Percentiles rank a stretch among this genome's conserved stretches.
Evolutionary conservation across 768 basidiomycete species (phyloP).

Genomic region (Lyophyllum semitale): DNA sequence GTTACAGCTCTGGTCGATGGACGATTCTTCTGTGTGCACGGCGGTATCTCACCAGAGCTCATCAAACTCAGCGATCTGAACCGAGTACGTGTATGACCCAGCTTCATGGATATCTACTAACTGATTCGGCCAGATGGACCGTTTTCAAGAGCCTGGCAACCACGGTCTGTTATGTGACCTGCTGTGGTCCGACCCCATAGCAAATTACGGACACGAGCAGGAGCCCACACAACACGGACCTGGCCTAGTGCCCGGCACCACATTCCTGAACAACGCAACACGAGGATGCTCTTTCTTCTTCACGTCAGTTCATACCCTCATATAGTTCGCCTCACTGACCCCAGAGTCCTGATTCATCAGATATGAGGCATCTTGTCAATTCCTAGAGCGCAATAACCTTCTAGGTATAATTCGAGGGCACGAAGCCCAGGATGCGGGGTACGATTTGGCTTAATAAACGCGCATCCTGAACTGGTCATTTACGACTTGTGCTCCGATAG

Average conservation of each 20-base stretch:
- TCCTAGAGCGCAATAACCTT: slow-evolving; percentile 88
- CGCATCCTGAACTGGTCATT: not conserved
- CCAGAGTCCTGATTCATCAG: slow-evolving; percentile 21
- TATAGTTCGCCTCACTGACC: slow-evolving; percentile 28
- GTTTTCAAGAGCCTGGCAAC: slow-evolving; percentile 93
- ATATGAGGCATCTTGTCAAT: slow-evolving; percentile 89
- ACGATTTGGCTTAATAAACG: slow-evolving; percentile 22
- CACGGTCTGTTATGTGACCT: slow-evolving; percentile 91
- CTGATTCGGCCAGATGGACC: slow-evolving; percentile 65
- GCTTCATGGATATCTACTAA: slow-evolving; percentile 7
- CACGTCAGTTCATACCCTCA: slow-evolving; percentile 59
- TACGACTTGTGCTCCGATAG: slow-evolving; percentile 34
- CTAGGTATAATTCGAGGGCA: slow-evolving; percentile 96
- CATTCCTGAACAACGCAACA: slow-evolving; percentile 78
- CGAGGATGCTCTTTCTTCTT: slow-evolving; percentile 92
- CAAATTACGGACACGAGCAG: slow-evolving; percentile 84
- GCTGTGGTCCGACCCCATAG: slow-evolving; percentile 94
- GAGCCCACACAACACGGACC: slow-evolving; percentile 51
- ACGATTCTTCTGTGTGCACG: slow-evolving; percentile 97
- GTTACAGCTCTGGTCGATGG: slow-evolving; percentile 90
- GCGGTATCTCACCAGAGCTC: slow-evolving; percentile 90
- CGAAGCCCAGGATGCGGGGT: slow-evolving; percentile 97
- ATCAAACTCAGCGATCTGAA: slow-evolving; percentile 75
- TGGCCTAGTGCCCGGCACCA: slow-evolving; percentile 56
- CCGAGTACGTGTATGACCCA: slow-evolving; percentile 42